A percentile compares a stretch with the other conserved stretches of the same genome.
Conservation (phyloP, 2,329 filamentous ascomycete genomes). For the Aaosphaeria pasadenensis region DNA sequence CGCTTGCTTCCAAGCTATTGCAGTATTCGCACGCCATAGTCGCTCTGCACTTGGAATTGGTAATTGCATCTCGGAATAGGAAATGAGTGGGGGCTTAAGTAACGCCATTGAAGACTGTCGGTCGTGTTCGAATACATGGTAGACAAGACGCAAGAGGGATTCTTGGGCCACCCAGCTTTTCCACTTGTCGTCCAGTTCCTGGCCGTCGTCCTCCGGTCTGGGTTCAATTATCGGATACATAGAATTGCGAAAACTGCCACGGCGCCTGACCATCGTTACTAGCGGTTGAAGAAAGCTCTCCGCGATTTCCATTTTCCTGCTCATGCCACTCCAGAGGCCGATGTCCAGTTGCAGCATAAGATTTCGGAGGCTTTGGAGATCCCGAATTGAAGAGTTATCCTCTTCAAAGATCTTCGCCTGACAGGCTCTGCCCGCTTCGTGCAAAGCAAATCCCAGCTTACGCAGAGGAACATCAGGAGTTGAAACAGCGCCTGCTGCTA, state of each 20-base stretch:
- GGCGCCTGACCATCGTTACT: constrained; percentile 55
- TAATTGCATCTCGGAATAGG: constrained; percentile 66
- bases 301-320: constrained; percentile 58
- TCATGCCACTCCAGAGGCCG: constrained; percentile 59
- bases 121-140: constrained; percentile 64
- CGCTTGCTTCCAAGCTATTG: constrained; percentile 61
- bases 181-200: constrained; percentile 64
- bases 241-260: constrained; percentile 58
- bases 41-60: constrained; percentile 61
- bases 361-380: constrained; percentile 52
- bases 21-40: constrained; percentile 64
- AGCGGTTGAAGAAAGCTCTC: constrained; percentile 57
- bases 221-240: constrained; percentile 53
- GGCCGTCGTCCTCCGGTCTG: constrained; percentile 53
- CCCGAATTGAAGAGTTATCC: constrained; percentile 50
- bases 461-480: constrained; percentile 56
- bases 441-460: constrained; percentile 57
- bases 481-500: constrained; percentile 59
- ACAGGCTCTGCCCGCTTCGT: constrained; percentile 46
- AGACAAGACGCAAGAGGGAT: constrained; percentile 66
- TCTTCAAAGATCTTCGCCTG: constrained; percentile 44
- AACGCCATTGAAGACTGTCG: constrained; percentile 66
- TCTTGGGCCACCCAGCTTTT: constrained; percentile 61
- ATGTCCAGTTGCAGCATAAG: constrained; percentile 51
- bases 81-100: constrained; percentile 62